Evolutionary conservation across 164 flowering plant genomes (phyloP), one percentile per base, ranked within the genome.

Genomic region (Chimonanthus salicifolius): DNA sequence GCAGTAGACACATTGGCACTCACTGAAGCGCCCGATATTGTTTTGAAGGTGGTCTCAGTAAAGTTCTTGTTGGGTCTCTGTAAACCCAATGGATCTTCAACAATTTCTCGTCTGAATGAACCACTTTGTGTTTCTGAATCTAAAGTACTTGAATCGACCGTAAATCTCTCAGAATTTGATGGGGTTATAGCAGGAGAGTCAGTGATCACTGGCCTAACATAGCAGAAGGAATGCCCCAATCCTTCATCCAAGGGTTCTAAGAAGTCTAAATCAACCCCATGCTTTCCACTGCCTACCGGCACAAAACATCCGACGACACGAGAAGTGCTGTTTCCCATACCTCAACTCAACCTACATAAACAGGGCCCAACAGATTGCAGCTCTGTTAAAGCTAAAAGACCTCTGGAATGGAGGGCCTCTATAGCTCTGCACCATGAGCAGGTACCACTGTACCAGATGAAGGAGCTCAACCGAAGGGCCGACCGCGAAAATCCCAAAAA

Each of bases 1-100:
- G 87, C 81, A 2, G 90, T 86, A 10, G 89, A 82, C 33, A 75
- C 84, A 78, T 89, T 89, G 78, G 93, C 93, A 81, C 90, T 86
- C 18, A 89, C 91, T 0, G 93, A 89, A 48, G 93, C 93, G 6
- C 93, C 93, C 0, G 93, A 89, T 49, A 89, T 89, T 7, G 88
- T 72, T 72, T 76, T 86, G 69, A 89, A 89, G 11, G 88, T 82
- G 62, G 90, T 87, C 62, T 86, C 88, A 6, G 85, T 83, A 45
- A 77, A 75, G 65, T 73, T 73, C 79, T 83, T 85, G 72, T 54
- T 78, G 71, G 83, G 82, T 74, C 78, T 84, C 63, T 79, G 82
- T 43, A 80, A 65, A 68, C 72, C 67, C 13, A 78, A 62, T 0
- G 84, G 54, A 73, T 86, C 89, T 16, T 88, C 91, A 0, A 86